phyloP scores from a whole-genome alignment of 129 eudicot genomes.

The Flaveria linearis region DNA sequence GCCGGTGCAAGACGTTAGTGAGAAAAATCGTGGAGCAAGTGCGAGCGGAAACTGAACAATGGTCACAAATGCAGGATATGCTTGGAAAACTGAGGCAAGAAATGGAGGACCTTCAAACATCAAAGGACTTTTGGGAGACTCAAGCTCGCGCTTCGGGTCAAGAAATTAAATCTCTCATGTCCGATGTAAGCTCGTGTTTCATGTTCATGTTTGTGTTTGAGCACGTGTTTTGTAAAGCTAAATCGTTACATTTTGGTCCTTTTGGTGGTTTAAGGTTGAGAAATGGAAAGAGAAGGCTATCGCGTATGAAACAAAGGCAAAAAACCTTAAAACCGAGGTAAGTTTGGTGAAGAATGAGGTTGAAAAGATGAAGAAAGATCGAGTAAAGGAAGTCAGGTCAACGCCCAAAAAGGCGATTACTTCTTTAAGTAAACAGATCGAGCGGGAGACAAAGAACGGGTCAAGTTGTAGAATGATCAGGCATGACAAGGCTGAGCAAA shows the following conservation, averaged over 20 bases:
- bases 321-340: slow-evolving; percentile 46
- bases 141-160: slow-evolving; percentile 53
- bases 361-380: slow-evolving; percentile 41
- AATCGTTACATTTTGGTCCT: slow-evolving; percentile 1
- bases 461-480: slow-evolving; percentile 37
- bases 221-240: not conserved
- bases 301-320: slow-evolving; percentile 49
- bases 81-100: slow-evolving; percentile 61
- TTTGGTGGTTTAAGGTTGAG: slow-evolving; percentile 52
- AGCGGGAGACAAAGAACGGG: slow-evolving; percentile 50
- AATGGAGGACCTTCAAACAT: slow-evolving; percentile 75
- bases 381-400: slow-evolving; percentile 18
- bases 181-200: slow-evolving; percentile 39
- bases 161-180: slow-evolving; percentile 43
- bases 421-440: slow-evolving; percentile 52
- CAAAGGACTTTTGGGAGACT: slow-evolving; percentile 74
- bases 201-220: not conserved
- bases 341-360: slow-evolving; percentile 41
- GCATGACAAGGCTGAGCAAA: slow-evolving; percentile 30
- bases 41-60: slow-evolving; percentile 82
- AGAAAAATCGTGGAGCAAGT: slow-evolving; percentile 81
- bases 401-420: slow-evolving; percentile 34
- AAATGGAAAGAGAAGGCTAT: slow-evolving; percentile 78
- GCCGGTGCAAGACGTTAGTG: slow-evolving; percentile 78
- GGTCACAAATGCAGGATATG: slow-evolving; percentile 94